A percentile compares a stretch with the other conserved stretches of the same genome.
These are phyloP conservation scores for Tubosaeta sp. DNA, from an alignment of 768 basidiomycete genomes.

Conservation along the genomic window DNA sequence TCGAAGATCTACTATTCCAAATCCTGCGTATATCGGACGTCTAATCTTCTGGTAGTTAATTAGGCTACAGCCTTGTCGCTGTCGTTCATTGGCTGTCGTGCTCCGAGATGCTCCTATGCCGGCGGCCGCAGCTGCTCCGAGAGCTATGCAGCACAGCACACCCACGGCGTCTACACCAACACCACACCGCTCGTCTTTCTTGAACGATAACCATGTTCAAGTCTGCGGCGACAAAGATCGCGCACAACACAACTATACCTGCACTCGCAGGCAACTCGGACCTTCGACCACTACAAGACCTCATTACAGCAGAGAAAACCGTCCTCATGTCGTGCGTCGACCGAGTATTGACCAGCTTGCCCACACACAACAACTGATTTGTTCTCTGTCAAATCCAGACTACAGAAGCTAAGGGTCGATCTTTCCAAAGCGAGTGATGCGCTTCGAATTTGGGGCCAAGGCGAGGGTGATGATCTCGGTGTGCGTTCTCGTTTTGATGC, in stretches of 20 bases:
- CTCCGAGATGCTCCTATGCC: neutral
- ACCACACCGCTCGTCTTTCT: conserved; percentile 6
- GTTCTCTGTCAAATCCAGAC: conserved; percentile 29
- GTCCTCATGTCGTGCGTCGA: conserved; percentile 65
- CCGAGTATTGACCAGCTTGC: neutral
- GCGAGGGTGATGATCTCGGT: conserved; percentile 80
- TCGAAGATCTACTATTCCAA: too few relatives aligned
- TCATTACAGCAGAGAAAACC: conserved; percentile 85
- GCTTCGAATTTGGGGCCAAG: conserved; percentile 65
- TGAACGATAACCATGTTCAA: conserved; percentile 57
- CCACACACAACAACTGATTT: neutral
- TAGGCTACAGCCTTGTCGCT: too few relatives aligned
- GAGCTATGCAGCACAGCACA: conserved; percentile 1
- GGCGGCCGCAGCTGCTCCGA: neutral
- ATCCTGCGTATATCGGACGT: too few relatives aligned
- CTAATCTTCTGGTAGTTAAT: too few relatives aligned
- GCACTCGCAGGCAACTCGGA: conserved; percentile 70
- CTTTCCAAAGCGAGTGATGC: conserved; percentile 69
- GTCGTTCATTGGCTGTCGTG: neutral
- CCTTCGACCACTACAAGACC: conserved; percentile 75
- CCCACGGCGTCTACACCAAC: neutral
- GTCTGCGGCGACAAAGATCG: conserved; percentile 74
- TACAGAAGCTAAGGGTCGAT: conserved; percentile 65
- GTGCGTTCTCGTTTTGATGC: conserved; percentile 39
- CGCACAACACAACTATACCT: conserved; percentile 84